Evolutionary conservation across 148 eudicot species (phyloP).

Genomic region (Arctostaphylos glauca): DNA sequence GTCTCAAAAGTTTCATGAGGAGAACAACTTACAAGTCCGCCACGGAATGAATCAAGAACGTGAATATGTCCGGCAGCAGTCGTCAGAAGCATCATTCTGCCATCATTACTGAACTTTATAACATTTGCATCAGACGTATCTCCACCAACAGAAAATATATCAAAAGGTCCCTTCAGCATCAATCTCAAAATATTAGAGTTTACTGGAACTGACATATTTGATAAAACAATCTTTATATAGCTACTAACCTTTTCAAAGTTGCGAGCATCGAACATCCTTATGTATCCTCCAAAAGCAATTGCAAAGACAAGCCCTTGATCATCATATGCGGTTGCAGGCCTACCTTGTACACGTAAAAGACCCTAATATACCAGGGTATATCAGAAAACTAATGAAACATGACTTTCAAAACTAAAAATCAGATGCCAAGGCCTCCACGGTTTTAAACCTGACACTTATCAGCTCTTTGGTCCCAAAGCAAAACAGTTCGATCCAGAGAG

Average conservation of each 20-base stretch:
- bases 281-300: constrained; percentile 85
- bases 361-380: constrained; percentile 43
- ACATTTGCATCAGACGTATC: constrained; percentile 89
- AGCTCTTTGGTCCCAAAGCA: constrained; percentile 97
- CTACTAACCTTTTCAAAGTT: constrained; percentile 78
- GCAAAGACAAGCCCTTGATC: constrained; percentile 97
- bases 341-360: constrained; percentile 88
- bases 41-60: constrained; percentile 90
- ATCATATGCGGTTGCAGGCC: constrained; percentile 96
- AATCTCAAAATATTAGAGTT: not conserved
- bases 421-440: not conserved
- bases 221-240: no score
- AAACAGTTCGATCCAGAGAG: constrained; percentile 87
- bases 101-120: constrained; percentile 90
- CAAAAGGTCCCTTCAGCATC: constrained; percentile 84
- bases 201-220: no score
- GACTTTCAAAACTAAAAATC: not conserved
- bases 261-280: constrained; percentile 90
- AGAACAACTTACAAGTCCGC: constrained; percentile 66
- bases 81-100: constrained; percentile 85
- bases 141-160: constrained; percentile 75
- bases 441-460: constrained; percentile 82
- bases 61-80: constrained; percentile 79
- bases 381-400: not conserved
- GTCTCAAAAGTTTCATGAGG: constrained; percentile 2